A percentile compares a stretch with the other conserved stretches of the same genome.
Evolutionary conservation across 495 filamentous ascomycete genomes (phyloP).

Genomic region (Pyrenopolyporus hunteri): DNA sequence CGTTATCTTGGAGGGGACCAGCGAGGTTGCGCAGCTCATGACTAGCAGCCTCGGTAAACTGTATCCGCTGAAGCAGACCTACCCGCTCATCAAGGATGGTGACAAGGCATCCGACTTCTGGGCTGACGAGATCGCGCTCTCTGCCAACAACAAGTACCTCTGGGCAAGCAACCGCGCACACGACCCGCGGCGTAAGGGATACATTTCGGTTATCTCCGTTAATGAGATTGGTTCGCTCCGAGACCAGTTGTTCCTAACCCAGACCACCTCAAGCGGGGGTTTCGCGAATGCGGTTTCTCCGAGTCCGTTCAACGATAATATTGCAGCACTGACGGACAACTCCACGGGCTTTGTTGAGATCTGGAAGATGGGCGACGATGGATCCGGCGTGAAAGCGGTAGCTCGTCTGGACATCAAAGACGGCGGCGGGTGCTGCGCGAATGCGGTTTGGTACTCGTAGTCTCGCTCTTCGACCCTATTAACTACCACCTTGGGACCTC

Average conservation of each 20-base stretch:
- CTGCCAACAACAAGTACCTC: slow-evolving; percentile 39
- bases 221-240: slow-evolving; percentile 35
- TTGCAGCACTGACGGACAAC: slow-evolving; percentile 45
- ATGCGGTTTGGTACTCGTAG: slow-evolving; percentile 42
- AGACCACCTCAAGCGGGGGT: slow-evolving; percentile 45
- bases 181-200: slow-evolving; percentile 30
- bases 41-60: slow-evolving; percentile 6
- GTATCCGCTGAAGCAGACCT: slow-evolving; percentile 2
- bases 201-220: slow-evolving; percentile 44
- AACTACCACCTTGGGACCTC: too few relatives aligned
- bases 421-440: slow-evolving; percentile 46
- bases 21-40: slow-evolving; percentile 27
- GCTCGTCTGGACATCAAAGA: slow-evolving; percentile 42
- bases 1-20: slow-evolving; percentile 41
- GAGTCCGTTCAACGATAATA: slow-evolving; percentile 42
- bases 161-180: slow-evolving; percentile 45
- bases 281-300: slow-evolving; percentile 44
- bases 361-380: slow-evolving; percentile 40
- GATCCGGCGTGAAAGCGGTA: slow-evolving; percentile 26
- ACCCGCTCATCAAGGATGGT: slow-evolving; percentile 13
- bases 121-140: slow-evolving; percentile 49
- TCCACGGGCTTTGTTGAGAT: slow-evolving; percentile 47
- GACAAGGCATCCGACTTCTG: slow-evolving; percentile 37
- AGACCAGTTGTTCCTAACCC: slow-evolving; percentile 38
- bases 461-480: too few relatives aligned